Base-by-base conservation (phyloP, 768 basidiomycete genomes). In the Mrakia frigida region DNA sequence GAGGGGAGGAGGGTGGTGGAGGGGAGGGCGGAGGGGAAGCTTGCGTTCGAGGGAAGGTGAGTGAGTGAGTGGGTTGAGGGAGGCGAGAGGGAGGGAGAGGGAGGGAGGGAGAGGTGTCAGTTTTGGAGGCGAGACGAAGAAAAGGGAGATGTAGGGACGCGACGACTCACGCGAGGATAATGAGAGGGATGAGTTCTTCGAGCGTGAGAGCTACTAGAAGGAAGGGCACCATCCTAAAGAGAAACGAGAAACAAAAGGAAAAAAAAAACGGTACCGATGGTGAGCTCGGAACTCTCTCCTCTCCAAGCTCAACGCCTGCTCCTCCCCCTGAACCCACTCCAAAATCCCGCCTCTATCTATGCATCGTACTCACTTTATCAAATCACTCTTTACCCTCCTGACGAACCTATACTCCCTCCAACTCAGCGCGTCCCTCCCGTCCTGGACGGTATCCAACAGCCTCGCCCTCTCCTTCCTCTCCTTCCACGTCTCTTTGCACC, bases 141-240 rank as follows among this genome's bases (percentile, higher is more conserved):
- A 63, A 35, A 28, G 28, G n/a, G 5, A n/a, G n/a, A n/a, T n/a
- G n/a, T n/a, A n/a, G n/a, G n/a, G n/a, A n/a, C 3, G 28, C 21
- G 23, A 21, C 21, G 28, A 28, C 35, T 65, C 23, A 68, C 65
- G 35, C 35, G 37, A 39, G 18, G 65, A 68, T 35, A 21, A 68
- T 68, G 65, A 68, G 35, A 37, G 65, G 65, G 9, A 68, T 68
- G 39, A 68, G 65, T 37, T 68, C 65, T 23, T 68, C 65, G 65
- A 68, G 65, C 65, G 65, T 68, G 5, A 39, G n/a, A 13, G 65
- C 65, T 35, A 68, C 65, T 9, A 68, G 1, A 7, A 68, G 37
- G 37, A 68, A 68, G 14, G 65, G 65, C 16, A 68, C 37, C 65
- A 68, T 68, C 65, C 65, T 68, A 37, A 2, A 33, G 6, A 21